Conservation (phyloP, 352 stramenopile species). For the Globisporangium spinosum region DNA sequence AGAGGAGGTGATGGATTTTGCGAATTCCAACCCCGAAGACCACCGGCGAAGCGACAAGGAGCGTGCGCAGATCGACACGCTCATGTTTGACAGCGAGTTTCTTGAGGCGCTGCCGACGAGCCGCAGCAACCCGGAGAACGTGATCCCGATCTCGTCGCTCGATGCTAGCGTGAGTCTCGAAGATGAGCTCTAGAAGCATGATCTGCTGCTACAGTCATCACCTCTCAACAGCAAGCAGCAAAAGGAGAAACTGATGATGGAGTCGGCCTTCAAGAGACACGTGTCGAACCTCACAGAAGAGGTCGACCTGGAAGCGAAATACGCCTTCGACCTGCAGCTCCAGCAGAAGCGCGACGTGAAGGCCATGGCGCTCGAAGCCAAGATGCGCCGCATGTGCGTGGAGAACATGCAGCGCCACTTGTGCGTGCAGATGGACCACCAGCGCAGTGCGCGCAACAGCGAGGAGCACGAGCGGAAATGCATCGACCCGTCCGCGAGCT, state of each 20-base stretch:
- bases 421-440: conserved; percentile 47
- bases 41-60: conserved; percentile 16
- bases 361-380: conserved; percentile 41
- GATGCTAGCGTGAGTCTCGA: conserved; percentile 32
- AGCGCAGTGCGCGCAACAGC: conserved; percentile 21
- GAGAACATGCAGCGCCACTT: conserved; percentile 61
- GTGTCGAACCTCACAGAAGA: conserved; percentile 46
- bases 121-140: conserved; percentile 49
- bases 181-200: conserved; percentile 52
- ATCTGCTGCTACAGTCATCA: conserved; percentile 31
- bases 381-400: conserved; percentile 40
- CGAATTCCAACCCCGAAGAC: conserved; percentile 26
- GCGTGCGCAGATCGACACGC: conserved; percentile 14
- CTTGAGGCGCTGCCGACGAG: conserved; percentile 42
- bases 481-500: conserved; percentile 43
- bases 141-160: conserved; percentile 24
- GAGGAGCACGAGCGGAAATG: conserved; percentile 31
- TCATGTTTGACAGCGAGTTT: conserved; percentile 32
- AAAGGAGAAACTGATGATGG: conserved; percentile 38
- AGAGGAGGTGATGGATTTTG: conserved; percentile 28
- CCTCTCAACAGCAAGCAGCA: conserved; percentile 16
- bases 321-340: conserved; percentile 47
- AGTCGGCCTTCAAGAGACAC: conserved; percentile 58
- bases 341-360: conserved; percentile 60
- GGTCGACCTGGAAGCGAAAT: conserved; percentile 53